These are phyloP conservation scores for Phytophthora hybrid DNA, from an alignment of 352 stramenopile species.

Conservation along the genomic window DNA sequence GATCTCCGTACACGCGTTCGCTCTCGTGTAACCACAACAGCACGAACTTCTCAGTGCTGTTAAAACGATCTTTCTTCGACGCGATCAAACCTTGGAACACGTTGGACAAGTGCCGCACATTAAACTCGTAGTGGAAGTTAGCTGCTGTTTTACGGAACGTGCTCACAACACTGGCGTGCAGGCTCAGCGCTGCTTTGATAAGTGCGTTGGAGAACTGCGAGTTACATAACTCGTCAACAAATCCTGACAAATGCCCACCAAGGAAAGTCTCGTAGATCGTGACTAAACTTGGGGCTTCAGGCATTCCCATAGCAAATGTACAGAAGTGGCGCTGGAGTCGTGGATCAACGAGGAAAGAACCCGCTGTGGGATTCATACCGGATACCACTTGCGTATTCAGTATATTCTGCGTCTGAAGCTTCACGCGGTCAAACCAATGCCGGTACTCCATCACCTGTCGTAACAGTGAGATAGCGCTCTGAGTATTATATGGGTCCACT, in stretches of 20 bases:
- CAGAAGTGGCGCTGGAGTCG: conserved; percentile 96
- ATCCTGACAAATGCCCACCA: conserved; percentile 92
- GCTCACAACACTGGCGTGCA: conserved; percentile 92
- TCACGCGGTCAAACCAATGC: conserved; percentile 93
- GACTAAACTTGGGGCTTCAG: conserved; percentile 92
- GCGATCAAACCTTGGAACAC: conserved; percentile 97
- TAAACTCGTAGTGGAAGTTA: conserved; percentile 99
- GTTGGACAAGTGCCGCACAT: conserved; percentile 96
- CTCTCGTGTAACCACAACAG: conserved; percentile 96
- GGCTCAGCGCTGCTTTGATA: conserved; percentile 94
- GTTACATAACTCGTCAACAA: conserved; percentile 89
- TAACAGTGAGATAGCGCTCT: conserved; percentile 94
- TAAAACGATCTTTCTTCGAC: conserved; percentile 93
- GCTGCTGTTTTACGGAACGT: conserved; percentile 95
- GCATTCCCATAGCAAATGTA: conserved; percentile 96
- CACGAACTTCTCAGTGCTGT: conserved; percentile 94
- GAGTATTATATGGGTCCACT: conserved; percentile 96
- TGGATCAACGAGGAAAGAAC: conserved; percentile 95
- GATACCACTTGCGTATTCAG: conserved; percentile 95
- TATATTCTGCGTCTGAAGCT: conserved; percentile 95
- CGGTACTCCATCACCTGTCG: conserved; percentile 97
- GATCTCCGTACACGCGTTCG: conserved; percentile 96
- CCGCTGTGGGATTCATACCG: conserved; percentile 96
- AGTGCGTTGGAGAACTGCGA: conserved; percentile 90
- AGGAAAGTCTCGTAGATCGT: conserved; percentile 98